Conservation (phyloP, 345 rosid genomes). For the Populus ilicifolia region DNA sequence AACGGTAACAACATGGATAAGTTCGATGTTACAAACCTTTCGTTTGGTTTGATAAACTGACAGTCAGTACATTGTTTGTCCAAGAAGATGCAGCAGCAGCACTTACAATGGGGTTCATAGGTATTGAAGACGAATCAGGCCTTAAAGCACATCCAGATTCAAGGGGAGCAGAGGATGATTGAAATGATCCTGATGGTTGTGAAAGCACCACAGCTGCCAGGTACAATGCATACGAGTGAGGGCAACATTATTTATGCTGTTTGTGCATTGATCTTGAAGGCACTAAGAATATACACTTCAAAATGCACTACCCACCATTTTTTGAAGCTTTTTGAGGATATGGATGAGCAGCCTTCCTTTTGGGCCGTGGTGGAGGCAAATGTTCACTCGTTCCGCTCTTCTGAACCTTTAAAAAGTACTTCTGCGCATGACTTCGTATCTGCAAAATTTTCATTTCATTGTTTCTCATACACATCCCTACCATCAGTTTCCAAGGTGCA, state of each 20-base stretch:
- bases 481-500: neutral
- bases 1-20: neutral
- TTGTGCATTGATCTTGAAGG: constrained; percentile 15
- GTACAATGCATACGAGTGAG: neutral
- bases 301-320: constrained; percentile 36
- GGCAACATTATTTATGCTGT: neutral
- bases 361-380: constrained; percentile 94
- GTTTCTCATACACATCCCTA: neutral
- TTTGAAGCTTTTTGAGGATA: constrained; percentile 91
- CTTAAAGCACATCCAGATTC: constrained; percentile 42
- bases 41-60: constrained; percentile 28
- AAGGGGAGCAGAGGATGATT: constrained; percentile 43
- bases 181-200: constrained; percentile 41
- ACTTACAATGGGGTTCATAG: constrained; percentile 32
- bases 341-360: constrained; percentile 88
- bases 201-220: constrained; percentile 43
- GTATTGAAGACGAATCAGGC: constrained; percentile 45
- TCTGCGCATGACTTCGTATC: constrained; percentile 98
- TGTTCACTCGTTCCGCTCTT: constrained; percentile 80
- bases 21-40: constrained; percentile 35
- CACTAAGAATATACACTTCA: neutral
- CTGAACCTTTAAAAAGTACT: constrained; percentile 86
- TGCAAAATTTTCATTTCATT: constrained; percentile 28
- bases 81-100: constrained; percentile 50
- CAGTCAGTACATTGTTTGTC: constrained; percentile 36